phyloP scores from a whole-genome alignment of 805 yeast species.

The Suhomyces sp. region DNA sequence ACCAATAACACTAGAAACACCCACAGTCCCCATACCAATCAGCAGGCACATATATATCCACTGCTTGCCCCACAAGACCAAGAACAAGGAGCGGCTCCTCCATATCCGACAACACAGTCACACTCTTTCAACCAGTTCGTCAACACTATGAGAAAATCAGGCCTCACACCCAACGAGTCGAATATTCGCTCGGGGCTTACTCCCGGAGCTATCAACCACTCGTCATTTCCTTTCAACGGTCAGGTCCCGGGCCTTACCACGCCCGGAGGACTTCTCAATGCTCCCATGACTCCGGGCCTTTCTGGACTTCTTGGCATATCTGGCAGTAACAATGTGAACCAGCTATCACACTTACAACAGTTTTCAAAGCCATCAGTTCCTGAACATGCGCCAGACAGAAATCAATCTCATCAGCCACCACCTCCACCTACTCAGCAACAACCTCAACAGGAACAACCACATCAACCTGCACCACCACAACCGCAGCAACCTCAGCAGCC shows the following conservation, averaged over 20 bases:
- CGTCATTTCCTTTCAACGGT: conserved; percentile 36
- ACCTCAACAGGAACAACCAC: conserved; percentile 8
- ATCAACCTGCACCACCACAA: conserved; percentile 1
- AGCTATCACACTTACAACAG: conserved; percentile 10
- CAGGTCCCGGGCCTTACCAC: conserved; percentile 38
- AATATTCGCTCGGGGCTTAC: conserved; percentile 68
- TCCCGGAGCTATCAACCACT: conserved; percentile 46
- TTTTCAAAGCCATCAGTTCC: conserved; percentile 4
- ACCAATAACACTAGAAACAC: conserved; percentile 18
- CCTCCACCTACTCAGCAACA: conserved; percentile 3
- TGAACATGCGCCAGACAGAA: background rate
- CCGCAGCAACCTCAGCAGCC: conserved; percentile 8
- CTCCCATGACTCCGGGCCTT: conserved; percentile 50
- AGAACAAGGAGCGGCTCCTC: conserved; percentile 7
- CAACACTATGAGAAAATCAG: conserved; percentile 44
- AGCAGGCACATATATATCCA: conserved; percentile 3
- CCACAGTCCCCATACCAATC: conserved; percentile 5
- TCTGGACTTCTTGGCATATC: conserved; percentile 35
- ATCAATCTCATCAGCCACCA: conserved; percentile 5
- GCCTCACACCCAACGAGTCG: conserved; percentile 76
- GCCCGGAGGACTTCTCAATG: conserved; percentile 39
- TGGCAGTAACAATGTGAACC: conserved; percentile 1
- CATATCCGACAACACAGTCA: conserved; percentile 6
- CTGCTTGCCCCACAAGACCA: conserved; percentile 8
- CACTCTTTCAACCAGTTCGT: conserved; percentile 25